phyloP scores from a whole-genome alignment of 169 alveolate species.

The Plasmodium cynomolgi region DNA sequence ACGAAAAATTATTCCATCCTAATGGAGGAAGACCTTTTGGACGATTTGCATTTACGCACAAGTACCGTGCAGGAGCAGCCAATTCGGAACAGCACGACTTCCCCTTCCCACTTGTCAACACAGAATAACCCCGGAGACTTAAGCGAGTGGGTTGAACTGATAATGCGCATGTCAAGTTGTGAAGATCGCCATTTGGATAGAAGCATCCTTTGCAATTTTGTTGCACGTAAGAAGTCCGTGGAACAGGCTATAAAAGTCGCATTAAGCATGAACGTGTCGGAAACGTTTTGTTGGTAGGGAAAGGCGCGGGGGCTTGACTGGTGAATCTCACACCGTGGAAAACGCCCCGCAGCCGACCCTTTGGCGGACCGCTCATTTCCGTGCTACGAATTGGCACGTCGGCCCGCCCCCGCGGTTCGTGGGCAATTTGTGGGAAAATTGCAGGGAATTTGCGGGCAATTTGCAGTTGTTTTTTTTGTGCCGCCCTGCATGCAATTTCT shows the following conservation, averaged over 20 bases:
- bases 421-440: background rate
- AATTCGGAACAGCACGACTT: background rate
- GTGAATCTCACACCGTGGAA: background rate
- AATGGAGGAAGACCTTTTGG: constrained; percentile 2
- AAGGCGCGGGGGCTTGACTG: background rate
- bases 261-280: background rate
- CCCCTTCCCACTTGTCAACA: background rate
- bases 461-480: background rate
- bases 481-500: background rate
- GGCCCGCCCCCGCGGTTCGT: background rate
- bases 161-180: background rate
- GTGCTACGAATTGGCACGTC: background rate
- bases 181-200: background rate
- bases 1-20: constrained; percentile 19
- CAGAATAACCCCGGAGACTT: background rate
- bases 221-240: constrained; percentile 16
- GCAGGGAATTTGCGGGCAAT: background rate
- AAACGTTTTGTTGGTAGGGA: background rate
- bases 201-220: constrained; percentile 24
- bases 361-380: background rate
- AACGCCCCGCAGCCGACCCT: background rate
- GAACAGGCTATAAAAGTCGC: background rate
- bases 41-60: constrained; percentile 17
- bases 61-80: background rate
- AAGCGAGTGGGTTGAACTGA: background rate